phyloP scores from a whole-genome alignment of 1,284 basidiomycete genomes.

The Microbotryum lychnidis-dioicae region DNA sequence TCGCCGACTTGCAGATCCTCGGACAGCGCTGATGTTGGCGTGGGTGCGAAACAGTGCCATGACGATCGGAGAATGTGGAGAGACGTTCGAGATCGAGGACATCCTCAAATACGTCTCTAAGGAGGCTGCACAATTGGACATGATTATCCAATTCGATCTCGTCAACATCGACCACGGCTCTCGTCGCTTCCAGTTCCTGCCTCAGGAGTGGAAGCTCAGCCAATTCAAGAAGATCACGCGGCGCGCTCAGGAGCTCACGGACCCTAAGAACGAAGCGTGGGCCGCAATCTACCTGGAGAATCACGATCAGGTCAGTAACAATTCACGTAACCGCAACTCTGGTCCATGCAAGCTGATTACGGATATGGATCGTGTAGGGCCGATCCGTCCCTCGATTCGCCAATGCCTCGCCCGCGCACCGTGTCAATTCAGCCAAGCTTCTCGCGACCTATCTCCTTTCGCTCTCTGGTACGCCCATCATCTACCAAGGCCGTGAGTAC shows the following conservation, averaged over 20 bases:
- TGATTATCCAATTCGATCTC: slow-evolving; percentile 57
- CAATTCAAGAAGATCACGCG: slow-evolving; percentile 53
- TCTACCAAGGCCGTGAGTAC: slow-evolving; percentile 54
- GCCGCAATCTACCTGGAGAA: slow-evolving; percentile 45
- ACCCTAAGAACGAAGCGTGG: slow-evolving; percentile 8
- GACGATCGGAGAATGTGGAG: slow-evolving; percentile 60
- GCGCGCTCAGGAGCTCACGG: slow-evolving; percentile 50
- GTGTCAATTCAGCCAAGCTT: slow-evolving; percentile 54
- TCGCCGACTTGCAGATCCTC: neutral
- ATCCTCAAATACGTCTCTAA: slow-evolving; percentile 52
- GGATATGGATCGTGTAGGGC: too few relatives aligned
- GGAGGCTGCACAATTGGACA: slow-evolving; percentile 52
- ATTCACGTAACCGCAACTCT: too few relatives aligned
- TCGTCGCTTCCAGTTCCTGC: slow-evolving; percentile 41
- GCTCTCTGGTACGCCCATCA: slow-evolving; percentile 58
- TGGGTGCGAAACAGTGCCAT: slow-evolving; percentile 41
- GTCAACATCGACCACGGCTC: slow-evolving; percentile 6
- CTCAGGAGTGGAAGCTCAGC: slow-evolving; percentile 49
- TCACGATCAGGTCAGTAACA: slow-evolving; percentile 48
- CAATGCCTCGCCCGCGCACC: slow-evolving; percentile 52
- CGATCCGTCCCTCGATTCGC: slow-evolving; percentile 54
- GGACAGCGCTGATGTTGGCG: neutral
- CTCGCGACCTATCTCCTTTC: slow-evolving; percentile 56
- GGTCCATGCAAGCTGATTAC: too few relatives aligned
- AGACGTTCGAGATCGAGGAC: slow-evolving; percentile 43